Conservation (phyloP, 768 basidiomycete species). For the Tulasnella sp. region DNA sequence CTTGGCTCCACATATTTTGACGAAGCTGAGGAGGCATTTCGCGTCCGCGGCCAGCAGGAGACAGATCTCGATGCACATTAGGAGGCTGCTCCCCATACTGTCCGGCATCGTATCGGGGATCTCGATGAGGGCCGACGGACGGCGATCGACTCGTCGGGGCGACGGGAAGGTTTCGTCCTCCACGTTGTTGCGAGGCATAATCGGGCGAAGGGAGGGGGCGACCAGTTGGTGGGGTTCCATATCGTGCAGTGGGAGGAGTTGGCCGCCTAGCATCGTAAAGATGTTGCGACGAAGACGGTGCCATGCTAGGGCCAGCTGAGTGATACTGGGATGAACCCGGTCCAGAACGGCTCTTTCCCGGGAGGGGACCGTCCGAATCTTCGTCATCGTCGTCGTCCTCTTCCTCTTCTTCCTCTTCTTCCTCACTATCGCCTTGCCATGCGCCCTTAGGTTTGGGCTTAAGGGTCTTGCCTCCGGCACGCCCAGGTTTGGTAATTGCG, state of each 20-base stretch:
- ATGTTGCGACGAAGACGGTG: not conserved
- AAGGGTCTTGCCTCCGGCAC: slow-evolving; percentile 40
- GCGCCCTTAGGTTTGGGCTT: slow-evolving; percentile 38
- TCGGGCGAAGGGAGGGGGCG: slow-evolving; percentile 16
- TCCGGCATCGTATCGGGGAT: not conserved
- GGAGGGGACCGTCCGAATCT: slow-evolving; percentile 19
- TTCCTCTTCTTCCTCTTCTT: slow-evolving; percentile 72
- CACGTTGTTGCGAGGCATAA: not conserved
- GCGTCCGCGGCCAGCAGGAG: slow-evolving; percentile 45
- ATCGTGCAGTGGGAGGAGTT: slow-evolving; percentile 10
- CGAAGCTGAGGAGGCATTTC: slow-evolving; percentile 45
- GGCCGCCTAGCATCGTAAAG: not conserved
- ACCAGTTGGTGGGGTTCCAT: slow-evolving; percentile 9
- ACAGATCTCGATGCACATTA: slow-evolving; percentile 21
- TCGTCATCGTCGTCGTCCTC: slow-evolving; percentile 35
- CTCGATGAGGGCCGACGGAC: not conserved
- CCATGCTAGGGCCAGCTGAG: not conserved
- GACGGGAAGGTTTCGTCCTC: not conserved
- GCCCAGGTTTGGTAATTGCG: slow-evolving; percentile 66
- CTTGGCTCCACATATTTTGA: slow-evolving; percentile 81
- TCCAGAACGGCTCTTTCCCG: slow-evolving; percentile 2
- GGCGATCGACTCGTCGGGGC: slow-evolving; percentile 21
- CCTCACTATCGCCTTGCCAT: slow-evolving; percentile 69
- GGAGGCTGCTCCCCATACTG: not conserved
- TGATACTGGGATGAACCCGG: slow-evolving; percentile 12